Base-by-base conservation (phyloP, 179 eudicot species). In the Carnegiea gigantea region DNA sequence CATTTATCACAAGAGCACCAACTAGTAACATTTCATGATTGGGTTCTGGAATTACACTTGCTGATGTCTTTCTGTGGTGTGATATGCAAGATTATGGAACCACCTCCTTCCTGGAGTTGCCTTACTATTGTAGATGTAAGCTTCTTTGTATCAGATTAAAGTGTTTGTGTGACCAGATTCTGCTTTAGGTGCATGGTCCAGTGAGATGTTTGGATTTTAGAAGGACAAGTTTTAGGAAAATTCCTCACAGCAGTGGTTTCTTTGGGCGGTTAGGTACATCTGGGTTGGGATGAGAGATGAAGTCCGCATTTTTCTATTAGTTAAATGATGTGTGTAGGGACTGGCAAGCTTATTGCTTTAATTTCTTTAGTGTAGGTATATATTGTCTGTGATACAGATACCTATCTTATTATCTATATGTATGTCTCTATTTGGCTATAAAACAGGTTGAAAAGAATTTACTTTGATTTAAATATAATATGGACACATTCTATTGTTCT, bases 401-500 rank as follows among this genome's bases (percentile, higher is more conserved):
- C 57, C 24, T 60, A 20, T 60, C 24, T 21, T 62, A 24, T 23
- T 62, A 9, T 62, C 14, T 62, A 62, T 62, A 62, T 0, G 1
- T 62, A 6, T 23, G 3, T 62, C 30, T 62, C 28, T 62, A 6
- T 5, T 62, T 62, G 23, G 68, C 3, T 6, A 57, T 15, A 4
- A 13, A 62, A n/a, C 30, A 62, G 68, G 68, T 62, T 21, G 30
- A 79, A 20, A 73, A 80, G 67, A 54, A 57, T 23, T 73, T 30
- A 51, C 67, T 33, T 70, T 78, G 40, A 73, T 18, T 15, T 72
- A 51, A 72, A 53, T 38, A 14, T 60, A 62, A 77, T 77, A 48
- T 15, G 9, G 36, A 10, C 62, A 62, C 43, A 26, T 23, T 51
- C 20, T 60, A 43, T 6, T 67, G 68, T 9, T 20, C 21, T 30